Evolutionary conservation across 176 grass and related monocot species (phyloP).

Genomic region (Cenchrus fungigraminus): DNA sequence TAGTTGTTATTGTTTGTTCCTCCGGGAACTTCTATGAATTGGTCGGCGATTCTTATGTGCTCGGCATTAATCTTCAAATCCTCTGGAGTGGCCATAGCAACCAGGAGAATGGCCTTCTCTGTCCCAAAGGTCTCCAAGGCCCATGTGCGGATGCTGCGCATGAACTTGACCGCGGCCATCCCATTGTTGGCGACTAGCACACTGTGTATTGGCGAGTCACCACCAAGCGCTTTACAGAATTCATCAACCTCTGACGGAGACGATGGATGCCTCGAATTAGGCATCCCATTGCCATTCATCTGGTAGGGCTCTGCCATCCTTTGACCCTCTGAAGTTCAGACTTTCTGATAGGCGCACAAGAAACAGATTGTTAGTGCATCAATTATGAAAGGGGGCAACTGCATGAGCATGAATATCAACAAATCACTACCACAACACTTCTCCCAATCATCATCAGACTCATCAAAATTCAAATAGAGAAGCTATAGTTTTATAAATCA

Average conservation of each 20-base stretch:
- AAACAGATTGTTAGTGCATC: slow-evolving; percentile 2
- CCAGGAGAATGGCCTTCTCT: slow-evolving; percentile 92
- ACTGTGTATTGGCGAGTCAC: slow-evolving; percentile 79
- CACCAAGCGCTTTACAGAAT: slow-evolving; percentile 80
- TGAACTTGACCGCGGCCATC: slow-evolving; percentile 98
- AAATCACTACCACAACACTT: slow-evolving; percentile 11
- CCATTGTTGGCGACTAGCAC: slow-evolving; percentile 98
- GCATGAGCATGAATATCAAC: not conserved
- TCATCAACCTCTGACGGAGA: slow-evolving; percentile 65
- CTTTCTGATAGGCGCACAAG: slow-evolving; percentile 38
- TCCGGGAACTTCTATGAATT: slow-evolving; percentile 94
- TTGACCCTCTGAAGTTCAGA: slow-evolving; percentile 40
- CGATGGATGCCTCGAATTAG: slow-evolving; percentile 51
- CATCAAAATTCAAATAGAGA: not conserved
- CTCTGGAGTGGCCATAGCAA: slow-evolving; percentile 96
- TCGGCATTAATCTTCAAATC: slow-evolving; percentile 98
- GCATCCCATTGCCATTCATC: slow-evolving; percentile 51
- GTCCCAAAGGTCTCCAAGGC: slow-evolving; percentile 86
- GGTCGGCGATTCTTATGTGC: slow-evolving; percentile 96
- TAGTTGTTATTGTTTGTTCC: slow-evolving; percentile 99
- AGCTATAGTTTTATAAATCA: not conserved
- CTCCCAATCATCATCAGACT: not conserved
- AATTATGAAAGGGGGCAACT: not conserved
- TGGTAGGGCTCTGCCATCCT: slow-evolving; percentile 56
- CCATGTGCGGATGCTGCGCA: slow-evolving; percentile 88